Evolutionary conservation across 1,284 basidiomycete species (phyloP), one percentile per base, ranked within the genome.

Genomic region (Cryptococcus sp.): DNA sequence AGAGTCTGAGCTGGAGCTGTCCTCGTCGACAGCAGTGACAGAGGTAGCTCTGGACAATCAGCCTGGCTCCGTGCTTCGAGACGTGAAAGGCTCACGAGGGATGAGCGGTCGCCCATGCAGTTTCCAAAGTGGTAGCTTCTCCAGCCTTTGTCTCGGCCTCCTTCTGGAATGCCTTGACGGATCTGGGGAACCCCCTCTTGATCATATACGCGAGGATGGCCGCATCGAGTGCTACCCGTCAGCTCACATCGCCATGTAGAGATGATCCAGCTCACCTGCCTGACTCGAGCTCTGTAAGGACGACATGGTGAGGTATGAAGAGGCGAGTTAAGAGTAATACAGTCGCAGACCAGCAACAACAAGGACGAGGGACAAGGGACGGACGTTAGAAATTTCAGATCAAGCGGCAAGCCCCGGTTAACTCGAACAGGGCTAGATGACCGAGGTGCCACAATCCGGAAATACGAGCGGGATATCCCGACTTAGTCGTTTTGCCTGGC

Each of bases 161-260:
- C 58, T 73, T 73, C 51, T 66, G 62, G 43, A 75, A 66, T 7
- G 72, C 66, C 54, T 69, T 67, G 47, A 63, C 63, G 11, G 72
- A 55, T 46, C 67, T 65, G 22, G 67, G 68, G 54, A 65, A 61
- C 24, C 72, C 70, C 32, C 60, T 56, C 19, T 59, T 52, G 48
- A 62, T 57, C 40, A 75, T 64, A 59, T 73, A 71, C 2, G 71
- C 62, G 43, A 72, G 63, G 37, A 75, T 57, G 23, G 73, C 71
- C 21, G 60, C 52, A 58, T 73, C 68, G 45, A 73, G 67, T 14
- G 28, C 28, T 31, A 14, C 9, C 7, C 9, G 7, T 31, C 28
- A 31, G 28, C 28, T 7, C 28, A 31, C 7, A 31, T 31, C 14
- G 28, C 7, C 14, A 14, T 31, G 9, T 31, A 7, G 28, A 31